Base-by-base conservation (phyloP, 139 green algal genomes). In the Edaphochlamys debaryana region DNA sequence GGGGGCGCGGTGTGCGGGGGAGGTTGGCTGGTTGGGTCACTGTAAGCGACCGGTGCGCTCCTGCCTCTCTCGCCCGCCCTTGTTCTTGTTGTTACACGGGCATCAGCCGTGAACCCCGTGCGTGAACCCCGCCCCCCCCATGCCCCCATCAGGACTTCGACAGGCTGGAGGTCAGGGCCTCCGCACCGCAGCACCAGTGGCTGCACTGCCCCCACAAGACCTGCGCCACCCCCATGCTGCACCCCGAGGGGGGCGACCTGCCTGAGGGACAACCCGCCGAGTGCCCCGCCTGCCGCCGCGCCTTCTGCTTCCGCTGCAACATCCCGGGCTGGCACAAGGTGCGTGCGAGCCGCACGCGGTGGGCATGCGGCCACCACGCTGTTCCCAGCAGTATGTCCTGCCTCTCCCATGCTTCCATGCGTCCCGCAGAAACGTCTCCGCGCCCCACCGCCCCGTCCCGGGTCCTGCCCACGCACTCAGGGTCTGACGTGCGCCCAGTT, bases 401-500 rank as follows among this genome's bases (percentile, higher is more conserved):
- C 54, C 29, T 67, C 7, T 38, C 13, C 29, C 60, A 17, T 7
- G 4, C 60, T 5, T 30, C 9, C 60, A 7, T 20, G 6, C 30
- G 19, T 7, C 9, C 6, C 3, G 38, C 4, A 30, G 3, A 67
- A 29, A 15, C 64, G 34, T n/a, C 6, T 22, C 60, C 6, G 13
- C 5, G 25, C 5, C 34, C 9, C 29, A 4, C 64, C 34, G 11
- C 45, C 17, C 34, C 30, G 7, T 7, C 34, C 0, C 15, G 42
- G 3, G 64, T 34, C 17, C 7, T 30, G n/a, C 34, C 32, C 34
- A 13, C 34, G 0, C 11, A 20, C 45, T 4, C 79, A 81, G 42
- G 86, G 68, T 68, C 56, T 87, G 54, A 91, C 82, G 0, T 92
- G 88, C 68, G 32, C 62, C 11, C 50, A 91, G 62, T 92, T 87